Evolutionary conservation across 2,329 filamentous ascomycete genomes (phyloP).

Genomic region (Podosphaera fusca): DNA sequence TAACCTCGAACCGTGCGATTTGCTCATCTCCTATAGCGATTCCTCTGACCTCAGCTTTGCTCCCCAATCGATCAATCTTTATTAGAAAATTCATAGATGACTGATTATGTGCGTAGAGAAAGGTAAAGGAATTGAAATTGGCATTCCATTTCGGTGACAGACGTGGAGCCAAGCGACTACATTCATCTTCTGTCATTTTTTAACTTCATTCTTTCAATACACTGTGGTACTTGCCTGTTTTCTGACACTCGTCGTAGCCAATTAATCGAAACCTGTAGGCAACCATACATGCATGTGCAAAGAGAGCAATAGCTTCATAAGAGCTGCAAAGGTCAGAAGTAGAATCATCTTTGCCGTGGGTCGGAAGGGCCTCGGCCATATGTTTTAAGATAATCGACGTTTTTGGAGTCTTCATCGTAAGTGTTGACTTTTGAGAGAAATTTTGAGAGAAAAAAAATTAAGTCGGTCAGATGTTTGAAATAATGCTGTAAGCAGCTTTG

Average conservation of each 20-base stretch:
- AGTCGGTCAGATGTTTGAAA: no score
- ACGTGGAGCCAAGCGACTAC: constrained; percentile 31
- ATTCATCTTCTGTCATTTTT: constrained; percentile 26
- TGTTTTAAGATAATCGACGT: constrained; percentile 25
- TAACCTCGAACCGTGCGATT: constrained; percentile 55
- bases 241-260: constrained; percentile 66
- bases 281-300: constrained; percentile 63
- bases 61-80: constrained; percentile 60
- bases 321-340: constrained; percentile 43
- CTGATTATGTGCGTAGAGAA: constrained; percentile 69
- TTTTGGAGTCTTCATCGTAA: constrained; percentile 19
- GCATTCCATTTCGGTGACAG: constrained; percentile 66
- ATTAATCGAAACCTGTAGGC: constrained; percentile 60
- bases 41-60: constrained; percentile 64
- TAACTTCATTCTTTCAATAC: not conserved
- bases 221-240: constrained; percentile 29
- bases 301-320: constrained; percentile 65
- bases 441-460: no score
- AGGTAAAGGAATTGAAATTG: constrained; percentile 45
- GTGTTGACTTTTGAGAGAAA: no score
- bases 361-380: constrained; percentile 37
- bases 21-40: constrained; percentile 60
- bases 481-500: no score
- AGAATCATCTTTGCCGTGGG: constrained; percentile 27
- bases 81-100: constrained; percentile 68